Percentiles rank a stretch among this genome's conserved stretches.
Evolutionary conservation across 208 protist genomes (phyloP).

Genomic region (Perkinsela sp.): DNA sequence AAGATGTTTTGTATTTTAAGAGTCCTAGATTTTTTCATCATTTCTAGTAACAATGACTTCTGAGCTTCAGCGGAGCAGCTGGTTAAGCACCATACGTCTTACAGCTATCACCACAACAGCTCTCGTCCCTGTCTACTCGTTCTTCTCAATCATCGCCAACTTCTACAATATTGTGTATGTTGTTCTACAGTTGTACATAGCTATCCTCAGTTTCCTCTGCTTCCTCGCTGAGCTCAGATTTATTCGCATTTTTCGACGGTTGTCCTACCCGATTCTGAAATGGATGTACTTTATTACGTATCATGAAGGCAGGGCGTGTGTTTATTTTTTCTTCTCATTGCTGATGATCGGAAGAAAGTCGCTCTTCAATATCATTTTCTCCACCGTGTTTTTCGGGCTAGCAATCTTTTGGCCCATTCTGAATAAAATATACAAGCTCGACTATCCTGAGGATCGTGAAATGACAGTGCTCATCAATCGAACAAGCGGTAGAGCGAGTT

Average conservation of each 20-base stretch:
- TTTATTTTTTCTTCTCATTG: neutral
- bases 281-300: neutral
- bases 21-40: no score
- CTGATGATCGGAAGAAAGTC: neutral
- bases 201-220: neutral
- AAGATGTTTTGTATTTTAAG: no score
- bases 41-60: no score
- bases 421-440: neutral
- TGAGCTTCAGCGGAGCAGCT: slow-evolving; percentile 22
- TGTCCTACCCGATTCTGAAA: neutral
- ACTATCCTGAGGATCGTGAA: neutral
- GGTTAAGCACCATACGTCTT: slow-evolving; percentile 11
- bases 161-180: neutral
- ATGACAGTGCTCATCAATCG: neutral
- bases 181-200: slow-evolving; percentile 1
- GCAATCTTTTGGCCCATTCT: neutral
- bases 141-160: neutral
- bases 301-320: neutral
- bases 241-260: neutral
- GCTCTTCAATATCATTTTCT: neutral
- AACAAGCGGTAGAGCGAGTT: no score
- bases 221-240: neutral
- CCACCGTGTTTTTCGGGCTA: neutral
- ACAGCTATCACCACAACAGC: neutral
- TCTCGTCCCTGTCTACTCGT: neutral